phyloP scores from a whole-genome alignment of 805 yeast species.

The Naumovozyma dairenensis region DNA sequence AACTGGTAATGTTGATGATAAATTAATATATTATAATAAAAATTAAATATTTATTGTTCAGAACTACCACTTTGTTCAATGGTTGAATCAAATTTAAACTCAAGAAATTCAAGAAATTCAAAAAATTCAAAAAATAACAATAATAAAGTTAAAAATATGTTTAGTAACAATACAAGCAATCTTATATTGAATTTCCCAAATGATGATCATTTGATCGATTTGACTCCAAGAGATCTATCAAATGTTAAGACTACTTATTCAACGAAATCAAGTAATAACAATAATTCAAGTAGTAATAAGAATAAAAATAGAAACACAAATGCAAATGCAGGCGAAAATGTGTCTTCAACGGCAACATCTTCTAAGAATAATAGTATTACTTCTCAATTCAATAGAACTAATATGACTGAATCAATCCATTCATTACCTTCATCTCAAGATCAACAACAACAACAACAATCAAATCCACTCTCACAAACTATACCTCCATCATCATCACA shows the following conservation, averaged over 20 bases:
- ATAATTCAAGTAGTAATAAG: not conserved
- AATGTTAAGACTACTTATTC: constrained; percentile 14
- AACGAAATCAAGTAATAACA: constrained; percentile 5
- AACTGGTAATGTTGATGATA: constrained; percentile 35
- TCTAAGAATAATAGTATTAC: constrained; percentile 5
- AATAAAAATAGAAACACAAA: constrained; percentile 8
- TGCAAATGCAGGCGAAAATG: constrained; percentile 1
- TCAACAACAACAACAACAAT: constrained; percentile 1
- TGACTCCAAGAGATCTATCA: constrained; percentile 24
- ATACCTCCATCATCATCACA: not conserved
- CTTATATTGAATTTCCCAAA: constrained; percentile 23
- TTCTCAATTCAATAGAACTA: not conserved
- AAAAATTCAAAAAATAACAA: not conserved
- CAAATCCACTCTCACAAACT: not conserved
- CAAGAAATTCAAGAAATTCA: constrained; percentile 7
- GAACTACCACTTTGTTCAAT: constrained; percentile 38
- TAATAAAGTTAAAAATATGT: too few species aligned
- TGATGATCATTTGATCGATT: constrained; percentile 22
- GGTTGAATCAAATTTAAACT: not conserved
- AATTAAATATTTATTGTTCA: constrained; percentile 48
- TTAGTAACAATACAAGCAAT: not conserved
- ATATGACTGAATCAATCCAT: constrained; percentile 2
- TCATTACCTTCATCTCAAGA: constrained; percentile 1
- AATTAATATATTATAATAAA: constrained; percentile 51
- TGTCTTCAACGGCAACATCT: constrained; percentile 5